Base-by-base conservation (phyloP, 164 flowering plant species). In the Macadamia tetraphylla region DNA sequence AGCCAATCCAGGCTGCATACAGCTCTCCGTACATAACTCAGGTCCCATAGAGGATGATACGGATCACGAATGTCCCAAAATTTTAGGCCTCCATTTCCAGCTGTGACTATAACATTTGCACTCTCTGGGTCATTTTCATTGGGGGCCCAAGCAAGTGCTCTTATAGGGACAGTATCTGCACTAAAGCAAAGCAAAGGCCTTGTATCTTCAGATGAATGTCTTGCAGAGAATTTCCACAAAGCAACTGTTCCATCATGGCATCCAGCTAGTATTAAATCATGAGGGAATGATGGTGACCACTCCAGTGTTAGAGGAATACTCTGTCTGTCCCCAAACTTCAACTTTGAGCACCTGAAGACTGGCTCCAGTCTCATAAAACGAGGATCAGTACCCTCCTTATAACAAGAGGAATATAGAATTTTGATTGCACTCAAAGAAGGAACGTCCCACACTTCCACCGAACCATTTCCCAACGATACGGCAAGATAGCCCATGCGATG, bases 191-290 rank as follows among this genome's bases (percentile, higher is more conserved):
- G 96, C 74, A 95, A 72, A 61, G 99, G 99, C 76, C 83, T 82
- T 49, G 95, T 79, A 75, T 95, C 99, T 87, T 81, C 58, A 52
- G 72, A 75, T 49, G 85, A 78, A 70, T 43, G 62, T 66, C 60
- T 72, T 40, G 84, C 62, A 32, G 81, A 82, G 67, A 95, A 95
- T 83, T 91, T 95, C 98, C 97, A 92, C 62, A 95, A 61, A 65
- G 96, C 96, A 81, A 95, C 99, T 78, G 84, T 82, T 82, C 99
- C 99, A 85, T 95, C 99, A 80, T 92, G 97, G 80, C 97, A 91
- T 44, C 99, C 99, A 59, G 85, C 97, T 59, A 92, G 80, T 70
- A 95, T 75, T 58, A 83, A 74, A 80, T 91, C 87, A 76, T 90
- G 85, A 9, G 91, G 90, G 13, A 71, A 66, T 66, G 87, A 77